Evolutionary conservation across 495 filamentous ascomycete species (phyloP), one percentile per base, ranked within the genome.

Genomic region (Sphaerosporella brunnea): DNA sequence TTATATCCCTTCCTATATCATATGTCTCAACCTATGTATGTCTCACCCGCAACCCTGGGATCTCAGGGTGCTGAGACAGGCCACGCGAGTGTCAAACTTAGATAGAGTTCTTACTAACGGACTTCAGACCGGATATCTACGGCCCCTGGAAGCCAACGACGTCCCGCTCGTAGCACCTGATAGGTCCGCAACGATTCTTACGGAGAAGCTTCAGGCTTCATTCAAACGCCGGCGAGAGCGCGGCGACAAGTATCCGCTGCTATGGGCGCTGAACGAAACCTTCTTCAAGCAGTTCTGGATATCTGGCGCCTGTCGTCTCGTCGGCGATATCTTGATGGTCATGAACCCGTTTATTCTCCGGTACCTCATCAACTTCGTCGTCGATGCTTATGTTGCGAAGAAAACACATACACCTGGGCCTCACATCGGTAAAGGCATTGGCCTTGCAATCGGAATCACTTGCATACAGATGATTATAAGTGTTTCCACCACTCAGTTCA

Each of bases 161-260:
- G 75, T 96, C 48, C 93, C 86, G 77, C 68, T 67, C 0, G 80
- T 95, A 39, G 93, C 93, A 52, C 86, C 87, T 0, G 61, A 80
- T 47, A 71, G 88, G 34, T 67, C 73, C n/a, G 77, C 80, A 32
- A 73, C 83, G 19, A 60, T 73, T 3, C 58, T 93, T 56, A 74
- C 79, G 8, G 60, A 62, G 5, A 80, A 73, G 54, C 63, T 90
- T 20, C 66, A 74, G 19, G 69, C 65, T 26, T 73, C 80, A 0
- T 83, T 94, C 55, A 64, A 79, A 48, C 71, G 67, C 44, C 73
- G 85, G 4, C 68, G 73, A 4, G 68, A 68, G 28, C 67, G 73
- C 20, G 82, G 82, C 20, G 74, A 76, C 30, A 80, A 82, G 54
- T 72, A 80, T 48, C 81, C 87, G 0, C 66, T 97, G 9, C 53